Evolutionary conservation across 1,139 yeast genomes (phyloP).

Genomic region (Magnusiomyces ingens): DNA sequence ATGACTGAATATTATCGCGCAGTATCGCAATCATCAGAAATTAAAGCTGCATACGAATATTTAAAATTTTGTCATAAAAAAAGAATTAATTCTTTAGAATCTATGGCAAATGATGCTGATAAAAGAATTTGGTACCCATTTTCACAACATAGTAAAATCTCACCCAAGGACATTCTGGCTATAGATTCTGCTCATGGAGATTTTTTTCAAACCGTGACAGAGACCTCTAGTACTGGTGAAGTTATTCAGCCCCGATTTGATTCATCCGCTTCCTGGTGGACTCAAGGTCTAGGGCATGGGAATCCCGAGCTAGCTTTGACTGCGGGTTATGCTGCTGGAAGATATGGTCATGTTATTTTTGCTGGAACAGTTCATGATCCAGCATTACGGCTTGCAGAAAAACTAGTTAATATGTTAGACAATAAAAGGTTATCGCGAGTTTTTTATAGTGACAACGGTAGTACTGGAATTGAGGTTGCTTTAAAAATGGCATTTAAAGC

Average conservation of each 20-base stretch:
- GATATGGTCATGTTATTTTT: constrained; percentile 29
- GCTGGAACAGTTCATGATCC: constrained; percentile 28
- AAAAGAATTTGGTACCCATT: constrained; percentile 28
- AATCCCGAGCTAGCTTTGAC: constrained; percentile 24
- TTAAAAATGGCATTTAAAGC: constrained; percentile 29
- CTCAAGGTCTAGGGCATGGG: constrained; percentile 29
- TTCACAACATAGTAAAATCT: constrained; percentile 25
- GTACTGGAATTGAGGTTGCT: constrained; percentile 29
- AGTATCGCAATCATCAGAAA: constrained; percentile 11
- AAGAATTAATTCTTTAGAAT: constrained; percentile 17
- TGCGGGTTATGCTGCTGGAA: constrained; percentile 28
- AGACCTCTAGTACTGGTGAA: neutral
- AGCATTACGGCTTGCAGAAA: constrained; percentile 25
- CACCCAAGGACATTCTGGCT: constrained; percentile 20
- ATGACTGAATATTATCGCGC: constrained; percentile 22
- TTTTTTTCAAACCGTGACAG: constrained; percentile 20
- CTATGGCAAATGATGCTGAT: constrained; percentile 22
- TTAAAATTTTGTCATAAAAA: constrained; percentile 16
- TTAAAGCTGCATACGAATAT: constrained; percentile 14
- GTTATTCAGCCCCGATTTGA: constrained; percentile 20
- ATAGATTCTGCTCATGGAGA: constrained; percentile 28
- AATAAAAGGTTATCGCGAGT: constrained; percentile 23
- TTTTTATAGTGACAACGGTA: constrained; percentile 28
- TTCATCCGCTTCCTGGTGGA: constrained; percentile 32
- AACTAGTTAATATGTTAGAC: constrained; percentile 17